Evolutionary conservation across 345 rosid species (phyloP).

Genomic region (Lepidium africanum): DNA sequence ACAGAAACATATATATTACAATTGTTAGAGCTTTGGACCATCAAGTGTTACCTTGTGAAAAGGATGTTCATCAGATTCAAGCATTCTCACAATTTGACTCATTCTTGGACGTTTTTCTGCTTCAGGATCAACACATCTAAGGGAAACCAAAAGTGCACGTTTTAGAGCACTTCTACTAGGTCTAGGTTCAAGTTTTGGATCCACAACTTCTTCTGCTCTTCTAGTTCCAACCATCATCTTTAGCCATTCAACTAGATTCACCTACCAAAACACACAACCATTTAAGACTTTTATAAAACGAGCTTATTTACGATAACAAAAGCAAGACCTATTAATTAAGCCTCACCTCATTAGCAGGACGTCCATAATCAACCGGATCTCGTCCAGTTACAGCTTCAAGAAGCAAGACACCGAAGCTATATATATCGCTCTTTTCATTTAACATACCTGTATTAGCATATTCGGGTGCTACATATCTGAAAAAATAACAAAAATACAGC

Average conservation of each 20-base stretch:
- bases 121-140: constrained; percentile 90
- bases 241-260: constrained; percentile 93
- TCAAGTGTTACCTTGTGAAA: constrained; percentile 56
- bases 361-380: constrained; percentile 88
- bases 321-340: not conserved
- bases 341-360: constrained; percentile 80
- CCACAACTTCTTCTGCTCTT: constrained; percentile 91
- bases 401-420: constrained; percentile 91
- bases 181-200: constrained; percentile 64
- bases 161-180: constrained; percentile 71
- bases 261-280: constrained; percentile 35
- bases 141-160: constrained; percentile 69
- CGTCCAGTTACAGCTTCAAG: constrained; percentile 93
- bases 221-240: constrained; percentile 94
- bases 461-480: constrained; percentile 96
- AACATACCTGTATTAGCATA: constrained; percentile 89
- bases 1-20: not conserved
- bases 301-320: not conserved
- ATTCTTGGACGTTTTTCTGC: constrained; percentile 84
- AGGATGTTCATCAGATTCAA: constrained; percentile 80
- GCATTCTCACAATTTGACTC: constrained; percentile 86
- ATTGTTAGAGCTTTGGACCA: not conserved
- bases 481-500: constrained; percentile 2
- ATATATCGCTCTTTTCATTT: constrained; percentile 93
- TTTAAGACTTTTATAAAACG: not conserved